A percentile compares a stretch with the other conserved stretches of the same genome.
phyloP scores from a whole-genome alignment of 2,329 filamentous ascomycete genomes.

The Ascomycota sp. region DNA sequence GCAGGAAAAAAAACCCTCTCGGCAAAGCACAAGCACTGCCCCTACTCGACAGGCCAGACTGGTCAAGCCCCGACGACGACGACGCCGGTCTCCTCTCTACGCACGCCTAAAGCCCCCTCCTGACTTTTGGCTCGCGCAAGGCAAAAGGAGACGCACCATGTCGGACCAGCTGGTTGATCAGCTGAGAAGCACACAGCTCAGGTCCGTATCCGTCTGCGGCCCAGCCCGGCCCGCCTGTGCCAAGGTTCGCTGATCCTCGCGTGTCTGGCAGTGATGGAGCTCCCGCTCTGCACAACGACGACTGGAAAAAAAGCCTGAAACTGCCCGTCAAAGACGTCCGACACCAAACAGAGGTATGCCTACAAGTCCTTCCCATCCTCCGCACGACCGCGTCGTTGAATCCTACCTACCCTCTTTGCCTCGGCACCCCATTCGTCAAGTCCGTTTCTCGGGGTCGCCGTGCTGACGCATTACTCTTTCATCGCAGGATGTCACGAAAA shows the following conservation, averaged over 20 bases:
- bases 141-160: conserved; percentile 14
- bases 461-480: not conserved
- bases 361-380: not conserved
- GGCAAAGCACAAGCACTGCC: too few relatives aligned
- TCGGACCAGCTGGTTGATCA: conserved; percentile 24
- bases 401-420: too few relatives aligned
- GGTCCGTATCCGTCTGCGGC: conserved; percentile 10
- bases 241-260: conserved; percentile 3
- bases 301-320: conserved; percentile 59
- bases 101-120: conserved; percentile 1
- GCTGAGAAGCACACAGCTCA: conserved; percentile 20
- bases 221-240: conserved; percentile 2
- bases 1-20: too few relatives aligned
- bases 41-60: too few relatives aligned
- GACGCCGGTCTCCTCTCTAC: not conserved
- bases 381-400: not conserved
- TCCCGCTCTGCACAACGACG: conserved; percentile 24
- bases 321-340: conserved; percentile 54
- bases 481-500: conserved; percentile 81
- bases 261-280: conserved; percentile 21
- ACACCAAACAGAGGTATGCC: conserved; percentile 56
- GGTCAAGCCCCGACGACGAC: too few relatives aligned
- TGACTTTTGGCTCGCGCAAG: conserved; percentile 8
- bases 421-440: not conserved
- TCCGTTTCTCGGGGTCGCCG: too few relatives aligned